Percentiles rank a stretch among this genome's conserved stretches.
Conservation (phyloP, 345 rosid genomes). For the Turritis glabra region DNA sequence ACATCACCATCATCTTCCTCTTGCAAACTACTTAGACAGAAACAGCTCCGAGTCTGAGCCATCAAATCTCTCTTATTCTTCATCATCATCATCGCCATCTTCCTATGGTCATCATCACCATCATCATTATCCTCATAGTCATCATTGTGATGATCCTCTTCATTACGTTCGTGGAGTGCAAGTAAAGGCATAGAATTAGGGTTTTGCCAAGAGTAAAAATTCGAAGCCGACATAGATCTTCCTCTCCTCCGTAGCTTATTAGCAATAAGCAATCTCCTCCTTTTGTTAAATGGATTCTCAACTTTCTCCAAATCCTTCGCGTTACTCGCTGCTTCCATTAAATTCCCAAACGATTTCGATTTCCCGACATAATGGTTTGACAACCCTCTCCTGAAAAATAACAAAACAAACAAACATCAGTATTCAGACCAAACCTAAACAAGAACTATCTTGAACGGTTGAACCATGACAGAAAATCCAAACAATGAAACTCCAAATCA, state of each 20-base stretch:
- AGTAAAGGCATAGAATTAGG: slow-evolving; percentile 81
- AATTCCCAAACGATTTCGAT: slow-evolving; percentile 86
- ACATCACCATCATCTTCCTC: slow-evolving; percentile 29
- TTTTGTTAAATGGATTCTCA: slow-evolving; percentile 82
- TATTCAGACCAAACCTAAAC: slow-evolving; percentile 16
- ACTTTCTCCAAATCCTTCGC: slow-evolving; percentile 67
- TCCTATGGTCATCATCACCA: slow-evolving; percentile 23
- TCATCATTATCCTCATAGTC: not conserved
- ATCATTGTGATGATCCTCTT: not conserved
- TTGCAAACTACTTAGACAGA: slow-evolving; percentile 40
- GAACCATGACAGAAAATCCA: not conserved
- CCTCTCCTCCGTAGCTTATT: slow-evolving; percentile 46
- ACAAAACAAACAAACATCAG: not conserved
- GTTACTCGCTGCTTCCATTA: slow-evolving; percentile 47
- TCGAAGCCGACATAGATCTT: slow-evolving; percentile 35
- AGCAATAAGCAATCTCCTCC: slow-evolving; percentile 64
- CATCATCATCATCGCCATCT: slow-evolving; percentile 11
- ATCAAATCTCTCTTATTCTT: slow-evolving; percentile 29
- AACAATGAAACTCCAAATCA: not conserved
- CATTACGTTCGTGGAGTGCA: slow-evolving; percentile 43
- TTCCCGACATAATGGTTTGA: slow-evolving; percentile 77
- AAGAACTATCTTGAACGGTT: not conserved
- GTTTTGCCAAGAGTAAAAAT: slow-evolving; percentile 58
- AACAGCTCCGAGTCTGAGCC: slow-evolving; percentile 40
- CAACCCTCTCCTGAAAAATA: slow-evolving; percentile 64